phyloP scores from a whole-genome alignment of 1,139 yeast genomes.

The Kodamaea sp. region DNA sequence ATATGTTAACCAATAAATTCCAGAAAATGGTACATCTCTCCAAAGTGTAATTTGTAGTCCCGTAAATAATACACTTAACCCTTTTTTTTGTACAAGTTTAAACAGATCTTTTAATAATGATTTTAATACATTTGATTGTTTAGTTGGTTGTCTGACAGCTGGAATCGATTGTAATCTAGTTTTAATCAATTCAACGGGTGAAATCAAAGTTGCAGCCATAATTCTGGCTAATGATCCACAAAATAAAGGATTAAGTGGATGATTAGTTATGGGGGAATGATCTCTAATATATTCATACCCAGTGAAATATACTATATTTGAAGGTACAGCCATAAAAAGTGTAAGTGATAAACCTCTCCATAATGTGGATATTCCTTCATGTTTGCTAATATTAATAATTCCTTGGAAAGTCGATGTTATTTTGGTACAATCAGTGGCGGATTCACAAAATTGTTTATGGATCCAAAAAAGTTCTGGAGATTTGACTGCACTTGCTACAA shows the following conservation, averaged over 20 bases:
- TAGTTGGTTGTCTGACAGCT: constrained; percentile 12
- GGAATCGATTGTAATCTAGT: constrained; percentile 90
- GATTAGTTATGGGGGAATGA: constrained; percentile 54
- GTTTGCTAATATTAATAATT: constrained; percentile 54
- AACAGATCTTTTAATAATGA: constrained; percentile 56
- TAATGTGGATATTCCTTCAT: constrained; percentile 73
- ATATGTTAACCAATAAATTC: constrained; percentile 89
- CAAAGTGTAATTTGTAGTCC: constrained; percentile 87
- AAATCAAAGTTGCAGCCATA: constrained; percentile 77
- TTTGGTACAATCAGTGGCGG: constrained; percentile 29
- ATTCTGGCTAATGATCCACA: constrained; percentile 87
- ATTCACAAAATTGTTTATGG: constrained; percentile 34
- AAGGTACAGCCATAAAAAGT: constrained; percentile 84
- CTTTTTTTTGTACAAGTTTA: constrained; percentile 52
- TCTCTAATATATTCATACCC: constrained; percentile 89
- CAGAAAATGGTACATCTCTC: constrained; percentile 97
- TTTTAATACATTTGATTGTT: constrained; percentile 32
- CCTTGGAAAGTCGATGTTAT: constrained; percentile 70
- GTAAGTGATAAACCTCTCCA: constrained; percentile 91
- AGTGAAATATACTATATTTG: constrained; percentile 89
- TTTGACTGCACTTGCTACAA: constrained; percentile 5
- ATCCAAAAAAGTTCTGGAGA: constrained; percentile 40
- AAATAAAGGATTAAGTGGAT: constrained; percentile 64
- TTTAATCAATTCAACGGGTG: constrained; percentile 84
- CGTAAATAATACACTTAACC: constrained; percentile 65